Conservation (phyloP, 208 protist genomes). For the Trichomonas tenax region DNA sequence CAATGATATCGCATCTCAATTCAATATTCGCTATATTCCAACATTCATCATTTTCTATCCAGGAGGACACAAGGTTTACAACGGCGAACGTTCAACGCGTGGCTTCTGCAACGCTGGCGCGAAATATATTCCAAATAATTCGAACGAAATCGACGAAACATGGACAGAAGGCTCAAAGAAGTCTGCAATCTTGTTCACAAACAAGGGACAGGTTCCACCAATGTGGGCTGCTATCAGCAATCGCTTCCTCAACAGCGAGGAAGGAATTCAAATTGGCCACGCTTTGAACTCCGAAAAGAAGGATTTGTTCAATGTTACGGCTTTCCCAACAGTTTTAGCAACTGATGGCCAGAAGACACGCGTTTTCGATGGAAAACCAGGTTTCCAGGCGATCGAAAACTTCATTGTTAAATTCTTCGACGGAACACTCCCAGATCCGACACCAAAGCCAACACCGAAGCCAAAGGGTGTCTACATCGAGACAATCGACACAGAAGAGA, state of each 20-base stretch:
- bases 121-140: neutral
- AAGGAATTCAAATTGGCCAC: neutral
- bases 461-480: neutral
- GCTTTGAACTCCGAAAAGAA: neutral
- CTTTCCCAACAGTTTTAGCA: neutral
- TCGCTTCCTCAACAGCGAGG: neutral
- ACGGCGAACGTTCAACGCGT: neutral
- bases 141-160: neutral
- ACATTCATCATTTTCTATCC: constrained; percentile 10
- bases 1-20: neutral
- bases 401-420: neutral
- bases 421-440: neutral
- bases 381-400: neutral
- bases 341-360: neutral
- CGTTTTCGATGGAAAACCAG: neutral
- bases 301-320: neutral
- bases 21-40: neutral
- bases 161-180: neutral
- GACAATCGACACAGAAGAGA: neutral
- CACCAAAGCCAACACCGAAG: neutral
- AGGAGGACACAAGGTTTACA: neutral
- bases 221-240: neutral
- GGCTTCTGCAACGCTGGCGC: neutral
- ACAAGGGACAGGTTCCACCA: neutral
- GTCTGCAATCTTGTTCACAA: neutral